Evolutionary conservation across 371 early-diverging fungal genomes (phyloP).

Genomic region (Syncephalastrum contaminatum): DNA sequence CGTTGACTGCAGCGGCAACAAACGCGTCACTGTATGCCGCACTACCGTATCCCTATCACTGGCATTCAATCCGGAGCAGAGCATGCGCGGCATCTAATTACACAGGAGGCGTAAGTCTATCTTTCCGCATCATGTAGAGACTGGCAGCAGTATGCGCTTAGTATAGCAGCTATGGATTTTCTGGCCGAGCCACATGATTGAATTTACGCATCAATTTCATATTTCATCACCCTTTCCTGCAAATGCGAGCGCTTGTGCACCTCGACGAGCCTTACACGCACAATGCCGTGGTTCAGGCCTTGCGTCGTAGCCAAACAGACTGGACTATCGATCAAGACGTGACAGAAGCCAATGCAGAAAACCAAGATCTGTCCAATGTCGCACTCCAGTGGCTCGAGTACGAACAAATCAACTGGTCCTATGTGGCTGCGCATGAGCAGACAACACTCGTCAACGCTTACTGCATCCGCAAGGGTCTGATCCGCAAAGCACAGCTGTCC

Average conservation of each 20-base stretch:
- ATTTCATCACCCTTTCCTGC: not conserved
- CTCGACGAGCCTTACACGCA: constrained; percentile 49
- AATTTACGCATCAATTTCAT: no score
- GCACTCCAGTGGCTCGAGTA: constrained; percentile 70
- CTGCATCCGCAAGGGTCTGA: constrained; percentile 69
- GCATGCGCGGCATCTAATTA: no score
- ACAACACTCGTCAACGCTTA: constrained; percentile 53
- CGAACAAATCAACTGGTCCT: constrained; percentile 62
- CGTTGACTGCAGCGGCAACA: no score
- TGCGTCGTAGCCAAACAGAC: constrained; percentile 24
- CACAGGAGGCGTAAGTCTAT: no score
- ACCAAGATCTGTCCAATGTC: constrained; percentile 12
- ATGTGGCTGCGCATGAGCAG: constrained; percentile 28
- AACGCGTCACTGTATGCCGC: no score
- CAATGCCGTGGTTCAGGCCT: constrained; percentile 32
- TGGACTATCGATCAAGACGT: constrained; percentile 23
- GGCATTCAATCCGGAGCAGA: no score
- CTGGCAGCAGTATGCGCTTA: no score
- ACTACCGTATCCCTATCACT: no score
- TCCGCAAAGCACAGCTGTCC: constrained; percentile 66
- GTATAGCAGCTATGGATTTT: no score
- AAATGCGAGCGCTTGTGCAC: constrained; percentile 34
- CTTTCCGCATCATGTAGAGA: no score
- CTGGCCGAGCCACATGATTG: no score
- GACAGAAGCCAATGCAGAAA: constrained; percentile 20